phyloP scores from a whole-genome alignment of 352 stramenopile species.

The Thraustochytrium striatum region DNA sequence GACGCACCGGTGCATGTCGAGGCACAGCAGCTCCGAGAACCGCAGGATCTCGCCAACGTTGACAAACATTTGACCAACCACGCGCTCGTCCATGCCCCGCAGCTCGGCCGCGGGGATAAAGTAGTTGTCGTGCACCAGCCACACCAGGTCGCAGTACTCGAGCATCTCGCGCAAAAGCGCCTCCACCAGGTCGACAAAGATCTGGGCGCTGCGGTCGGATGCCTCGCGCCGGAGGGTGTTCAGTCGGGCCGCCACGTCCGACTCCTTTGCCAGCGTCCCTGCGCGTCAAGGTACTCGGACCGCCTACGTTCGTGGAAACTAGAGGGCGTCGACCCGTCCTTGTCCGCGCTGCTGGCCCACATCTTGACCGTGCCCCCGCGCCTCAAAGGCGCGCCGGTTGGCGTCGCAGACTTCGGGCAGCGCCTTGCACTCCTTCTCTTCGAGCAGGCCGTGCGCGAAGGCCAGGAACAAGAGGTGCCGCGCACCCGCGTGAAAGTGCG shows the following conservation, averaged over 20 bases:
- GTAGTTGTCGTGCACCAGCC: background rate
- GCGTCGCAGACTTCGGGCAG: background rate
- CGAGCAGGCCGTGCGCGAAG: background rate
- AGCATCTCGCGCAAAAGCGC: background rate
- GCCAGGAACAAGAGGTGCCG: background rate
- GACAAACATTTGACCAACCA: background rate
- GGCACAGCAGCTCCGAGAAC: background rate
- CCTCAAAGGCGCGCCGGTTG: background rate
- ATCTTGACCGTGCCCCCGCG: background rate
- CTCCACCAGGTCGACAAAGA: background rate
- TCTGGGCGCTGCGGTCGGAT: background rate
- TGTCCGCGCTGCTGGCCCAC: background rate
- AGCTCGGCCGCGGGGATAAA: background rate
- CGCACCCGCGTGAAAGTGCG: background rate
- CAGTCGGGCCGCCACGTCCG: background rate
- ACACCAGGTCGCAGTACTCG: background rate
- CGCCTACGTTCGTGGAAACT: background rate
- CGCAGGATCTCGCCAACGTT: background rate
- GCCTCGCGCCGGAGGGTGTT: background rate
- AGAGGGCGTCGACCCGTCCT: background rate
- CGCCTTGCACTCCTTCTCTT: background rate
- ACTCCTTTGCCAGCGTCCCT: background rate
- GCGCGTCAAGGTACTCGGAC: background rate
- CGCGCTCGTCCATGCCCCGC: background rate
- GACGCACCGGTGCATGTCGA: background rate